phyloP scores from a whole-genome alignment of 1,284 basidiomycete genomes.

The Flammula alnicola region DNA sequence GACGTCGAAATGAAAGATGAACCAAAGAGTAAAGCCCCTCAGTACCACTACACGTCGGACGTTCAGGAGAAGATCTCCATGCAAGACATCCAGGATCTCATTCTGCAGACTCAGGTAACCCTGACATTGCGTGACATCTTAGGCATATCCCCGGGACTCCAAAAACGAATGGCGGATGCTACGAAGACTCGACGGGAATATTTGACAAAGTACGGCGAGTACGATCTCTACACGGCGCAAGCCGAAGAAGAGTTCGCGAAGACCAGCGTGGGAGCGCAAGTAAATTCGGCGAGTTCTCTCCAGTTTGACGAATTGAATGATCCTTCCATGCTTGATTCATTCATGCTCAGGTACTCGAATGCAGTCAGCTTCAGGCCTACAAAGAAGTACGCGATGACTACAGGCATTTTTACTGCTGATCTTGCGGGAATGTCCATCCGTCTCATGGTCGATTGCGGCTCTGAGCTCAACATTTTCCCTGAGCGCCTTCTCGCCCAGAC shows the following conservation, averaged over 20 bases:
- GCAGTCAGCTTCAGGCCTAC: slow-evolving; percentile 6
- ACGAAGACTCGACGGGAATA: slow-evolving; percentile 13
- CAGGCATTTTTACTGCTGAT: slow-evolving; percentile 11
- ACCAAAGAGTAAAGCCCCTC: not conserved
- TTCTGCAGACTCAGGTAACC: slow-evolving; percentile 8
- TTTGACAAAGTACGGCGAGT: slow-evolving; percentile 7
- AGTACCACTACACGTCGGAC: slow-evolving; percentile 8
- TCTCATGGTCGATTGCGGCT: slow-evolving; percentile 28
- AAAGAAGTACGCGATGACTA: slow-evolving; percentile 15
- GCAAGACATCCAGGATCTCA: not conserved
- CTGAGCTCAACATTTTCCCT: slow-evolving; percentile 28
- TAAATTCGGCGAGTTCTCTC: not conserved
- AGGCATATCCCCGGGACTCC: slow-evolving; percentile 12
- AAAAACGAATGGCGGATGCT: slow-evolving; percentile 5
- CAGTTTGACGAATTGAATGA: not conserved
- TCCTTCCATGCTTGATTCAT: not conserved
- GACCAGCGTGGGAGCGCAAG: not conserved
- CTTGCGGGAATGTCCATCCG: not conserved
- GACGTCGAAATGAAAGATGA: slow-evolving; percentile 3
- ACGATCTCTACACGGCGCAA: slow-evolving; percentile 6
- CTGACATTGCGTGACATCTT: slow-evolving; percentile 9
- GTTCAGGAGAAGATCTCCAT: not conserved
- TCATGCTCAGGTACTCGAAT: slow-evolving; percentile 6
- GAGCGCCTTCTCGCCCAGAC: slow-evolving; percentile 2
- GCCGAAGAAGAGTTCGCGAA: not conserved